Evolutionary conservation across 176 grass and related monocot genomes (phyloP).

Genomic region (Triticum aestivum): DNA sequence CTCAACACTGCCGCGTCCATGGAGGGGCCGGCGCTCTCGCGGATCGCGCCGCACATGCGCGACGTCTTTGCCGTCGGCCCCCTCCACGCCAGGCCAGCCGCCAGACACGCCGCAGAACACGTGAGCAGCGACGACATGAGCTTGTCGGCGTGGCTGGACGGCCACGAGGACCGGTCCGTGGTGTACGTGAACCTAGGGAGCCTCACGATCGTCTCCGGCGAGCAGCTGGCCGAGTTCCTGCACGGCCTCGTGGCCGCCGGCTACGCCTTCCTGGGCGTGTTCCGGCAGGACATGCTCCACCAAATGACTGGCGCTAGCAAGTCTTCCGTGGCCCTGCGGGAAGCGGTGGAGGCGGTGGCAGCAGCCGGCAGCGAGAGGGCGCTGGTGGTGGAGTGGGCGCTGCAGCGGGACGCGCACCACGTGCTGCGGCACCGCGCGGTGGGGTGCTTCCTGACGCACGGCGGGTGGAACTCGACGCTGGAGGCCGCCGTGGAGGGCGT

Average conservation of each 20-base stretch:
- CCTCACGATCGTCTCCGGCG: neutral
- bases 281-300: neutral
- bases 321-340: too few relatives aligned
- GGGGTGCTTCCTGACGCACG: too few relatives aligned
- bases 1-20: conserved; percentile 2
- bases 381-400: too few relatives aligned
- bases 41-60: neutral
- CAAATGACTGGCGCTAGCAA: too few relatives aligned
- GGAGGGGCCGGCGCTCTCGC: neutral
- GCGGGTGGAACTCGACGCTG: too few relatives aligned
- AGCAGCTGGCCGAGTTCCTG: neutral
- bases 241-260: neutral
- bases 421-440: too few relatives aligned
- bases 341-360: too few relatives aligned
- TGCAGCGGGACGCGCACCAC: too few relatives aligned
- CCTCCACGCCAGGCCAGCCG: neutral
- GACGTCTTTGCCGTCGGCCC: neutral
- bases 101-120: neutral
- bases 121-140: neutral
- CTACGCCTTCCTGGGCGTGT: neutral
- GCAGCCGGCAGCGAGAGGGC: too few relatives aligned
- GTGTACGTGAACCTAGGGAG: conserved; percentile 2
- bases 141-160: neutral
- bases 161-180: neutral
- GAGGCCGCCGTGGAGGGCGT: too few relatives aligned